Evolutionary conservation across 2,329 filamentous ascomycete species (phyloP), one percentile per base, ranked within the genome.

Genomic region (Phialophora chinensis): DNA sequence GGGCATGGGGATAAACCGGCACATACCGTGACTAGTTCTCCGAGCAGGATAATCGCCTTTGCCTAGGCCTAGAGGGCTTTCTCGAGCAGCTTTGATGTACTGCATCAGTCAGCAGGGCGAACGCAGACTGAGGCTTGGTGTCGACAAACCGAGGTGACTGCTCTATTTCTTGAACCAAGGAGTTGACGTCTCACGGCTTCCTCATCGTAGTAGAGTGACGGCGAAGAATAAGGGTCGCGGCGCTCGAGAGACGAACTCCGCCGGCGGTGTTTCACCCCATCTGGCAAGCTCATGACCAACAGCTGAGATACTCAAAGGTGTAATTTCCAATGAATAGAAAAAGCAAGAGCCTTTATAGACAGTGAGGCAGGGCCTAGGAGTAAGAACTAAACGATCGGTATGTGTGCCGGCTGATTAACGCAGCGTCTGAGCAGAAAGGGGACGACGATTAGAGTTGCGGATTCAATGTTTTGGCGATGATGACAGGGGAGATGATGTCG

Each of bases 171-270:
- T 67, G 79, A 78, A 60, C 79, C 76, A 74, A 83, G 81, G 69
- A 79, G 71, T 47, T 74, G 77, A 72, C 80, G 79, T 68, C 78
- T 75, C 69, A 83, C 79, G 66, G 81, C 81, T 60, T 84, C 79
- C 71, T 79, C 75, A 38, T 86, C 85, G 77, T 88, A 88, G 77
- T 88, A 88, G 69, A 87, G 77, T 67, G 85, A 82, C 8, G 86
- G 82, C 47, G 85, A 79, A 44, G 86, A 85, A 73, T 83, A 85
- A 4, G 87, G 86, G 75, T 88, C 86, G 11, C 66, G 66, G 33
- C 71, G 72, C 55, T 69, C 67, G 71, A 82, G 74, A 65, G 78
- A 78, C 67, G 82, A 82, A 66, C 78, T 80, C 49, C 78, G 75
- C 68, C 74, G 74, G 20, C 49, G 57, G 14, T 60, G 59, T 70